Percentiles rank a stretch among this genome's conserved stretches.
Evolutionary conservation across 2,329 filamentous ascomycete species (phyloP).

Genomic region (Aspergillus amoenus): DNA sequence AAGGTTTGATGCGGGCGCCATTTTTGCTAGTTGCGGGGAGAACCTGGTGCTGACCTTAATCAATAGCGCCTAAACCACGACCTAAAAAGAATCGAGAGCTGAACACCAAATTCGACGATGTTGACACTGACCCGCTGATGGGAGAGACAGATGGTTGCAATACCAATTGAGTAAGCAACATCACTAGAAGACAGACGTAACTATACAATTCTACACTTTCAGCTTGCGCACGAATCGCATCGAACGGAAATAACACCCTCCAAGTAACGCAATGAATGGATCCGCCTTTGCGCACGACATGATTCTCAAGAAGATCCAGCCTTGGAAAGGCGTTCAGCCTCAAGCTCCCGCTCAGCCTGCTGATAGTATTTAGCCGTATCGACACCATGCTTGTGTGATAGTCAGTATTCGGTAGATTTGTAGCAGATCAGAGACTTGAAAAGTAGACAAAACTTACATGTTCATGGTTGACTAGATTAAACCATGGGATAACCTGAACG

Average conservation of each 20-base stretch:
- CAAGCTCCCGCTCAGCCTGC: constrained; percentile 90
- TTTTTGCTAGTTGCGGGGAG: neutral
- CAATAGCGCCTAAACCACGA: constrained; percentile 60
- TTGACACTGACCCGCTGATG: constrained; percentile 1
- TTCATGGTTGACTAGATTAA: constrained; percentile 97
- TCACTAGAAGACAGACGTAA: neutral
- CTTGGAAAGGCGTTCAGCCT: constrained; percentile 63
- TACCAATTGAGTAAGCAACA: neutral
- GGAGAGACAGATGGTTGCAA: neutral
- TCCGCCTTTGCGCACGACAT: constrained; percentile 8
- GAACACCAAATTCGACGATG: constrained; percentile 55
- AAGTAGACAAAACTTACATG: constrained; percentile 46
- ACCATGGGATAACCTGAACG: constrained; percentile 85
- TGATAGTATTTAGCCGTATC: constrained; percentile 98
- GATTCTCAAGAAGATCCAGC: constrained; percentile 22
- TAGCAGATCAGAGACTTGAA: neutral
- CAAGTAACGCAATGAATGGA: constrained; percentile 6
- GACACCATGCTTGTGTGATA: constrained; percentile 71
- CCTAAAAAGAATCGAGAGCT: constrained; percentile 64
- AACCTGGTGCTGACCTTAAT: constrained; percentile 12
- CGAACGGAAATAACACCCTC: constrained; percentile 25
- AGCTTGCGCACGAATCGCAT: neutral
- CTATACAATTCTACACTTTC: constrained; percentile 3
- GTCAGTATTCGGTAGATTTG: constrained; percentile 17
- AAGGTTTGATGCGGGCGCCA: constrained; percentile 58